phyloP scores from a whole-genome alignment of 2,329 filamentous ascomycete species.

The Fusarium drepaniforme region DNA sequence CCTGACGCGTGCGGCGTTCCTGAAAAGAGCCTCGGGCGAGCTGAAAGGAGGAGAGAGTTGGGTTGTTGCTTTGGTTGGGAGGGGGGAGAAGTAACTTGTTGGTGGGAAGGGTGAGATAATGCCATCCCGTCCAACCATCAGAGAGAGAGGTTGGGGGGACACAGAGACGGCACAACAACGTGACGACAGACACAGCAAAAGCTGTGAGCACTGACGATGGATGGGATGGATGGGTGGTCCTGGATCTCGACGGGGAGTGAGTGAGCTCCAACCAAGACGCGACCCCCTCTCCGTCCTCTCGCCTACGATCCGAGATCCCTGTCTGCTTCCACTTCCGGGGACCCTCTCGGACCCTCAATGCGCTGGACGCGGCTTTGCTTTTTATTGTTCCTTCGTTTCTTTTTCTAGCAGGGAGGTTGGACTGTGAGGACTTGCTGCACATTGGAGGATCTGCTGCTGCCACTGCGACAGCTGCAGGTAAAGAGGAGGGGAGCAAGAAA shows the following conservation, averaged over 20 bases:
- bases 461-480: neutral
- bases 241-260: neutral
- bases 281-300: neutral
- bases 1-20: constrained; percentile 14
- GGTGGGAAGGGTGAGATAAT: neutral
- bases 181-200: constrained; percentile 21
- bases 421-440: constrained; percentile 1
- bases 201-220: constrained; percentile 14
- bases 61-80: neutral
- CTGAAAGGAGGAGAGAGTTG: constrained; percentile 18
- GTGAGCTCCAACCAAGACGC: neutral
- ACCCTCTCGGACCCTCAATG: constrained; percentile 12
- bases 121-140: constrained; percentile 4
- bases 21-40: constrained; percentile 3
- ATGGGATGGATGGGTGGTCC: neutral
- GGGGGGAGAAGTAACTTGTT: neutral
- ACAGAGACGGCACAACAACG: neutral
- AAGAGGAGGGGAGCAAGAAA: neutral
- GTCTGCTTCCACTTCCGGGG: constrained; percentile 1
- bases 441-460: neutral
- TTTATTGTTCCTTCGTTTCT: constrained; percentile 20
- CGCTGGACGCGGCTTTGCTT: constrained; percentile 6
- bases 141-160: constrained; percentile 1
- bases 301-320: constrained; percentile 9
- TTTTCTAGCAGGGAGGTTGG: constrained; percentile 19